A percentile compares a stretch with the other conserved stretches of the same genome.
phyloP scores from a whole-genome alignment of 768 basidiomycete genomes.

The Suillus subluteus region DNA sequence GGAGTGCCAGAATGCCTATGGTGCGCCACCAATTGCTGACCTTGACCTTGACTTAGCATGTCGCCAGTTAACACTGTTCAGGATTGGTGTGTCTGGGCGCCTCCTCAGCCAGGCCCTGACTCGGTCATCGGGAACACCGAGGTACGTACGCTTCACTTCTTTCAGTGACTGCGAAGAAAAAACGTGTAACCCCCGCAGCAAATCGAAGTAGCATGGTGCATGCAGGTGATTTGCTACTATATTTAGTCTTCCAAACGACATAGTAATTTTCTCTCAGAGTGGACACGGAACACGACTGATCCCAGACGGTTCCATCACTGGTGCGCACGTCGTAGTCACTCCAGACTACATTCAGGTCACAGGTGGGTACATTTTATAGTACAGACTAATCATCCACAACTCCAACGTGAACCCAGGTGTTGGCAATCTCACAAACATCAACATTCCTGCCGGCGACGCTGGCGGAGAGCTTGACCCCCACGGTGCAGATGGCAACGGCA shows the following conservation, averaged over 20 bases:
- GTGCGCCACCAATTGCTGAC: conserved; percentile 37
- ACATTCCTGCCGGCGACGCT: conserved; percentile 60
- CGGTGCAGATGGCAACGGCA: conserved; percentile 60
- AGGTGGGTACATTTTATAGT: conserved; percentile 38
- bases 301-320: conserved; percentile 69
- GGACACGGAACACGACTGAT: conserved; percentile 69
- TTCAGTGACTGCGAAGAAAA: conserved; percentile 16
- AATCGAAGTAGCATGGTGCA: conserved; percentile 59
- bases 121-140: conserved; percentile 65
- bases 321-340: conserved; percentile 71
- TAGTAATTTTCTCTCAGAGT: conserved; percentile 36
- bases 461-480: conserved; percentile 76
- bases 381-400: conserved; percentile 24
- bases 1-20: conserved; percentile 66
- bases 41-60: conserved; percentile 6
- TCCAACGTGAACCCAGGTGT: conserved; percentile 45
- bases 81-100: conserved; percentile 57
- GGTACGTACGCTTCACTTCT: conserved; percentile 38
- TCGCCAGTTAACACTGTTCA: conserved; percentile 57
- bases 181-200: conserved; percentile 34
- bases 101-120: conserved; percentile 51
- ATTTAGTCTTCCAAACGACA: not conserved
- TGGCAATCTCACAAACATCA: conserved; percentile 67
- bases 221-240: conserved; percentile 34
- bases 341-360: conserved; percentile 78